phyloP scores from a whole-genome alignment of 306 rosid genomes.

The Castanea crenata region DNA sequence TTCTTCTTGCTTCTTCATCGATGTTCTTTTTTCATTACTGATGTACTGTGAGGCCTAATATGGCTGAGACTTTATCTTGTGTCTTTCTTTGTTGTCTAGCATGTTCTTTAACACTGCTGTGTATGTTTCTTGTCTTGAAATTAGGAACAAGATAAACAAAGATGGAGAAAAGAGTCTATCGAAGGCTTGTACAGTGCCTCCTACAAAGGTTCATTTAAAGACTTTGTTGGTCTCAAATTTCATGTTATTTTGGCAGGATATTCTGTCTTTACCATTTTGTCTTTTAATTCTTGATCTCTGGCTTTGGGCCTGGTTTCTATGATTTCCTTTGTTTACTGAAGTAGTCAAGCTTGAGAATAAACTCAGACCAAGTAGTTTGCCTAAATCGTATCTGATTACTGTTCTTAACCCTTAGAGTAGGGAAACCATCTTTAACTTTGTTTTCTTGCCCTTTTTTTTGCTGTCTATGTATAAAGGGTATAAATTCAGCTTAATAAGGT shows the following conservation, averaged over 20 bases:
- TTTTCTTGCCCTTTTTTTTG: background rate
- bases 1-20: background rate
- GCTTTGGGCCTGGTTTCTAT: background rate
- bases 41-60: background rate
- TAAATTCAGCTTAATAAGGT: background rate
- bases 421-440: background rate
- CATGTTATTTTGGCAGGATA: background rate
- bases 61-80: background rate
- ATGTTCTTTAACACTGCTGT: background rate
- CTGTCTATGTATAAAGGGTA: background rate
- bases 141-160: slow-evolving; percentile 32
- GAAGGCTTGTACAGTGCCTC: slow-evolving; percentile 40
- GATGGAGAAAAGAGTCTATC: slow-evolving; percentile 19
- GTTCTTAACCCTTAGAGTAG: too few relatives aligned
- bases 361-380: background rate
- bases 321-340: background rate
- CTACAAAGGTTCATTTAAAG: slow-evolving; percentile 47
- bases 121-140: slow-evolving; percentile 12
- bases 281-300: background rate
- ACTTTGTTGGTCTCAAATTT: background rate
- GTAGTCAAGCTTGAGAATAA: background rate
- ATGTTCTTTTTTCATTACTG: background rate
- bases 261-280: background rate
- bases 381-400: background rate
- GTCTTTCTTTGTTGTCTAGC: background rate